Conservation (phyloP, 2,329 filamentous ascomycete genomes). For the Botrytis hyacinthi region DNA sequence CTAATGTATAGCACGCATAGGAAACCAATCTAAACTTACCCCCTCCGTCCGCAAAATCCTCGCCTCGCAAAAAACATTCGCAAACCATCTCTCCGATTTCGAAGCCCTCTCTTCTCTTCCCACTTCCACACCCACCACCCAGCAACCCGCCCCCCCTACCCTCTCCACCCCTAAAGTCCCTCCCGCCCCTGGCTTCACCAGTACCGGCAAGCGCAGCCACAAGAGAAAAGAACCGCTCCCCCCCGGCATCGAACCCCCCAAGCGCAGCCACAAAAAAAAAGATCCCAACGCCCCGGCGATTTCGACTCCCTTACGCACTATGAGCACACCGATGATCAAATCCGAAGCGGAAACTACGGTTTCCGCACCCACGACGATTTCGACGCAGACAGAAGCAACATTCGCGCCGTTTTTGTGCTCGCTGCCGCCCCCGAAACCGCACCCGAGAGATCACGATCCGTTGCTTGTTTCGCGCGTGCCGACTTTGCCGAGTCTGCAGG, state of each 20-base stretch:
- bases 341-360: conserved; percentile 22
- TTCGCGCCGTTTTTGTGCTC: conserved; percentile 31
- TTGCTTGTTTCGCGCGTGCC: conserved; percentile 60
- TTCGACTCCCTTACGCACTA: neutral
- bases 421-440: conserved; percentile 33
- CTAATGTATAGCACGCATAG: conserved; percentile 23
- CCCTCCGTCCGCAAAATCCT: conserved; percentile 71
- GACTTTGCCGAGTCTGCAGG: conserved; percentile 54
- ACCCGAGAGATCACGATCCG: conserved; percentile 54
- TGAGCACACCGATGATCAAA: neutral
- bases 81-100: conserved; percentile 79
- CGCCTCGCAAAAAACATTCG: conserved; percentile 77
- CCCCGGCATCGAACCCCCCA: neutral
- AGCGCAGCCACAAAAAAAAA: conserved; percentile 35
- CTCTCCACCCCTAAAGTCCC: conserved; percentile 32
- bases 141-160: conserved; percentile 21
- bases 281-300: conserved; percentile 23
- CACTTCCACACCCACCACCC: conserved; percentile 39
- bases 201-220: conserved; percentile 28
- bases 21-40: conserved; percentile 37
- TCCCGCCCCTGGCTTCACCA: conserved; percentile 28
- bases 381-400: conserved; percentile 39
- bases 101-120: conserved; percentile 56
- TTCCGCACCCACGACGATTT: conserved; percentile 27
- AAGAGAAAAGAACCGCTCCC: conserved; percentile 13